Base-by-base conservation (phyloP, 306 rosid genomes). In the Castanea mollissima region DNA sequence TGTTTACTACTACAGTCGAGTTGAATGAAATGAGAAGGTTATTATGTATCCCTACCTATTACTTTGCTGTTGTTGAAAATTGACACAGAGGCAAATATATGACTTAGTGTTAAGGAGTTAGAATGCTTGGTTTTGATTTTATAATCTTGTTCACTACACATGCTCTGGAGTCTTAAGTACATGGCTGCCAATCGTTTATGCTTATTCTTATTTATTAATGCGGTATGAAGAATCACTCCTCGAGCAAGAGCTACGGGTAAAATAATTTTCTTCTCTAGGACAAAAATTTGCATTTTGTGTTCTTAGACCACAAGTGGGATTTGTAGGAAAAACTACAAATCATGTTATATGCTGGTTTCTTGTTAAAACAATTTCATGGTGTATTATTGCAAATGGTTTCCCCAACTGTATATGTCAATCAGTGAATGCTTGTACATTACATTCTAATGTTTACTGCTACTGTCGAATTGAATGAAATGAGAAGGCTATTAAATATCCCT, bases 141-240 rank as follows among this genome's bases (percentile, higher is more conserved):
- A 16, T 75, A 57, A 18, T 15, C 32, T 14, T 31, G n/a, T 14
- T 16, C 23, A 5, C 32, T 31, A 19, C 32, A 56, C 3, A 5
- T 11, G 18, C 68, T 32, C n/a, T 34, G 32, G 10, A 32, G 38
- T 51, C 5, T 74, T 38, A 41, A 23, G 20, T 21, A 25, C 12
- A 9, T 55, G 58, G 67, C 44, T 41, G 46, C 46, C 46, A 41
- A 41, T 41, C 3, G 3, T 41, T 41, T 41, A 8, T 41, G 60
- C 18, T 29, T 59, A 41, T 54, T 49, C 38, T 57, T 85, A 55
- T 29, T 34, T 46, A 35, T 73, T 62, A 78, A 75, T 95, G 71
- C 98, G 99, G 2, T 95, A 95, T 62, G 99, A 93, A 86, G 99
- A 95, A 78, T 91, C 98, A 3, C 94, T 95, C 71, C 85, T 90